A percentile compares a stretch with the other conserved stretches of the same genome.
Evolutionary conservation across 2,329 filamentous ascomycete genomes (phyloP).

Genomic region (Diaporthe citri): DNA sequence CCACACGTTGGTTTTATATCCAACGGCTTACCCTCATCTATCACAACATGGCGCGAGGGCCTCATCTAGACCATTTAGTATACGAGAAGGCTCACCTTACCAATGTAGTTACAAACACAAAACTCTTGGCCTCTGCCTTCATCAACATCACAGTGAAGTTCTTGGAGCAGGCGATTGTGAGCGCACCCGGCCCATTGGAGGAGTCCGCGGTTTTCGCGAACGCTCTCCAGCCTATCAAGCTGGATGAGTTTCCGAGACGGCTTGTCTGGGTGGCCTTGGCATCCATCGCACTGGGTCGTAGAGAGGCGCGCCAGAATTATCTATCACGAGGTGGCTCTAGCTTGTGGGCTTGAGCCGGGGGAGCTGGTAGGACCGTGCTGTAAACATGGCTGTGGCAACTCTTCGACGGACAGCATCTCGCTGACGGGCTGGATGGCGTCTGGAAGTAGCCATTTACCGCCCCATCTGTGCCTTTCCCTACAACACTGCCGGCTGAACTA

Average conservation of each 20-base stretch:
- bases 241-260: slow-evolving; percentile 1
- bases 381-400: neutral
- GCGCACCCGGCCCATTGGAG: neutral
- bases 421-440: neutral
- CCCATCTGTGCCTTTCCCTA: neutral
- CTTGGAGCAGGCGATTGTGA: neutral
- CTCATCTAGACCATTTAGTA: slow-evolving; percentile 1
- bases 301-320: neutral
- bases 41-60: neutral
- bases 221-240: neutral
- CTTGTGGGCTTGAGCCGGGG: neutral
- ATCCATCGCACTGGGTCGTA: slow-evolving; percentile 9
- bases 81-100: neutral
- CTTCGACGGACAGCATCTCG: neutral
- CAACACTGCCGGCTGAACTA: neutral
- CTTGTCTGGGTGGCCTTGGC: slow-evolving; percentile 10
- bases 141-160: neutral
- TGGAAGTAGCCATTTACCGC: neutral
- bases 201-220: slow-evolving; percentile 2
- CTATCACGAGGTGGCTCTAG: slow-evolving; percentile 16
- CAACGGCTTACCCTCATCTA: neutral
- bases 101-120: slow-evolving; percentile 25
- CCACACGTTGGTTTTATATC: neutral
- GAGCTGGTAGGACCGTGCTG: neutral
- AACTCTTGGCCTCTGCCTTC: slow-evolving; percentile 13